Conservation (phyloP, 2,329 filamentous ascomycete genomes). For the Colletotrichum tanaceti region DNA sequence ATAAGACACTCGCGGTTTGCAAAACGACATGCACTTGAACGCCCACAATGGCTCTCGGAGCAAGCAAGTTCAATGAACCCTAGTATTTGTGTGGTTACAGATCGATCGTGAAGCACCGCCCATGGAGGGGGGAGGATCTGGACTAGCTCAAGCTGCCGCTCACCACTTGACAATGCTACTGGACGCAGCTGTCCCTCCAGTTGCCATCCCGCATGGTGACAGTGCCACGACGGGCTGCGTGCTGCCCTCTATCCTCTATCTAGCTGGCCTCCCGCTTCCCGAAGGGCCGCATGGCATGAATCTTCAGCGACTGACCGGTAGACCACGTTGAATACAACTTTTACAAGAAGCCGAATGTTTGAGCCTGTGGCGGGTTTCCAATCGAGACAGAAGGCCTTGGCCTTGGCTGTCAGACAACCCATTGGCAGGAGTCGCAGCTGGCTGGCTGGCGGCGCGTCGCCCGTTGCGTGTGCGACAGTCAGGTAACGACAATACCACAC, state of each 20-base stretch:
- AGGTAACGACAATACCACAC: constrained; percentile 8
- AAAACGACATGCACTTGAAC: neutral
- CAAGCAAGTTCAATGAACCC: neutral
- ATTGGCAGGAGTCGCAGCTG: neutral
- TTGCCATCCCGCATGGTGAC: neutral
- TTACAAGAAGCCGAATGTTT: constrained; percentile 15
- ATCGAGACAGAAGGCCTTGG: neutral
- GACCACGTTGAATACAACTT: neutral
- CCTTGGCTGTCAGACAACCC: constrained; percentile 21
- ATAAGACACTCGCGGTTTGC: neutral
- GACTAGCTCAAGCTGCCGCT: too few relatives aligned
- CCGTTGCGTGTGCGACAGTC: constrained; percentile 2
- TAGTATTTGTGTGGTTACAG: neutral
- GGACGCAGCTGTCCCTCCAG: neutral
- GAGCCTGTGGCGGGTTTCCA: constrained; percentile 31
- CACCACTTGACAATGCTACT: neutral
- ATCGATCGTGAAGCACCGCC: too few relatives aligned
- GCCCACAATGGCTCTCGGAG: neutral
- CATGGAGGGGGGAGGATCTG: neutral
- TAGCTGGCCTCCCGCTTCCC: constrained; percentile 19
- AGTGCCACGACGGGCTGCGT: constrained; percentile 8
- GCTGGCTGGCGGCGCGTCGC: neutral
- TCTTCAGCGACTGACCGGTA: neutral
- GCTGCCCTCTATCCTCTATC: neutral
- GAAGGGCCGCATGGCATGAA: constrained; percentile 17